Evolutionary conservation across 1,284 basidiomycete genomes (phyloP), one percentile per base, ranked within the genome.

Genomic region (Ustilago loliicola): DNA sequence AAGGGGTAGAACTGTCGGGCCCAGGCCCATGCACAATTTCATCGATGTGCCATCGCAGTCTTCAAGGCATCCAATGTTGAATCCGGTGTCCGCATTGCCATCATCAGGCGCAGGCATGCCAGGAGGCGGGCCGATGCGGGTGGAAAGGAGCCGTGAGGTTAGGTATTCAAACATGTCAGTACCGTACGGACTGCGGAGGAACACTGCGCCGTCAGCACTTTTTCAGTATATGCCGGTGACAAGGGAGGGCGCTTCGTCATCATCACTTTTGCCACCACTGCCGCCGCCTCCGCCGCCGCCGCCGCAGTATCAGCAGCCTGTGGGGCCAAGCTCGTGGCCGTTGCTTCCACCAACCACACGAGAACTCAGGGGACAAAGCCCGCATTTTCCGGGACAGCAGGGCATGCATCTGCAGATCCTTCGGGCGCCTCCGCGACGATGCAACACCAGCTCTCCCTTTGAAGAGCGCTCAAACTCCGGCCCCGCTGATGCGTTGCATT

Each of bases 111-210:
- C 48, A 19, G n/a, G 48, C 13, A 21, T 38, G 38, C 27, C 30
- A 2, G 56, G 42, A 13, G 27, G 64, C 32, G 68, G 68, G 1
- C 68, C 68, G n/a, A 61, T 61, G 15, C 27, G 68, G 23, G 38
- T 29, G 23, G 53, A 50, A 2, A 65, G 48, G 40, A 45, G 29
- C 1, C 52, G 62, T 13, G 62, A 65, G 7, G 5, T 21, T 25
- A 13, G 68, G 23, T 65, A 61, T 21, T 47, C 66, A 1, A 62
- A 30, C 30, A n/a, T 23, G 30, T 42, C 68, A 6, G 52, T 48
- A 47, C 68, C 68, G 6, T 71, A 61, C 21, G 68, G 54, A 32
- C 17, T 48, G 11, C 38, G 62, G 17, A 58, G 62, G 50, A 65
- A 65, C 13, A 65, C 62, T 19, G 50, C 51, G 17, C 62, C 52